These are phyloP conservation scores for Dactylellina haptotyla DNA, from an alignment of 2,329 filamentous ascomycete genomes.

Conservation along the genomic window DNA sequence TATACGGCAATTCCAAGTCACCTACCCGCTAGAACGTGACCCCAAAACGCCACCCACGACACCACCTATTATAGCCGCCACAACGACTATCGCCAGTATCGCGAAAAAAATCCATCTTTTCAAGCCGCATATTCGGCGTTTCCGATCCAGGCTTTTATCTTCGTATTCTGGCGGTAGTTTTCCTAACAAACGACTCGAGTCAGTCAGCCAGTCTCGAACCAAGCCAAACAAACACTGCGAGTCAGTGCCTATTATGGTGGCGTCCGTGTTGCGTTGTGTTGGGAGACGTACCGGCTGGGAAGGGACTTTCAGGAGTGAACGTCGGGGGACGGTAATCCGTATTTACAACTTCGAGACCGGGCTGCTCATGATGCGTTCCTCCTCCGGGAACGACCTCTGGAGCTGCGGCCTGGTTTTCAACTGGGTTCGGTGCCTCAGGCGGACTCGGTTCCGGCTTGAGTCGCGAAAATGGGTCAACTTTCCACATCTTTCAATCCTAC, in stretches of 20 bases:
- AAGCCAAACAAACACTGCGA: no score
- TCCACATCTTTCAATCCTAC: conserved; percentile 17
- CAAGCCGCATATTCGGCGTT: conserved; percentile 27
- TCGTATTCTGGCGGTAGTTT: conserved; percentile 19
- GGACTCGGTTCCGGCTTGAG: conserved; percentile 28
- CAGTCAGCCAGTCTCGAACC: neutral
- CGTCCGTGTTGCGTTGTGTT: neutral
- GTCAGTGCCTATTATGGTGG: no score
- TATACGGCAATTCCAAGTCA: neutral
- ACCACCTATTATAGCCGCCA: conserved; percentile 17
- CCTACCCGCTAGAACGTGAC: neutral
- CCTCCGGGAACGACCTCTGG: conserved; percentile 39
- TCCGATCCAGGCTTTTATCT: neutral
- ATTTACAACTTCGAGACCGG: conserved; percentile 35
- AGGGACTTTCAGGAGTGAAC: conserved; percentile 16
- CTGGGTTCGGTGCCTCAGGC: conserved; percentile 20
- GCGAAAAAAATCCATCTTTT: conserved; percentile 35
- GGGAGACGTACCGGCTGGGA: neutral
- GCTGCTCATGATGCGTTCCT: conserved; percentile 24
- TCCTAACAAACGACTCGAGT: neutral
- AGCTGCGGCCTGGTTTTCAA: conserved; percentile 22
- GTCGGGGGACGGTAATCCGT: conserved; percentile 7
- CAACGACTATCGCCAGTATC: conserved; percentile 5
- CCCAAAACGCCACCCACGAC: conserved; percentile 30
- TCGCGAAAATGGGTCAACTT: conserved; percentile 33